Conservation (phyloP, 257 asterid species). For the Solanum chmielewskii region DNA sequence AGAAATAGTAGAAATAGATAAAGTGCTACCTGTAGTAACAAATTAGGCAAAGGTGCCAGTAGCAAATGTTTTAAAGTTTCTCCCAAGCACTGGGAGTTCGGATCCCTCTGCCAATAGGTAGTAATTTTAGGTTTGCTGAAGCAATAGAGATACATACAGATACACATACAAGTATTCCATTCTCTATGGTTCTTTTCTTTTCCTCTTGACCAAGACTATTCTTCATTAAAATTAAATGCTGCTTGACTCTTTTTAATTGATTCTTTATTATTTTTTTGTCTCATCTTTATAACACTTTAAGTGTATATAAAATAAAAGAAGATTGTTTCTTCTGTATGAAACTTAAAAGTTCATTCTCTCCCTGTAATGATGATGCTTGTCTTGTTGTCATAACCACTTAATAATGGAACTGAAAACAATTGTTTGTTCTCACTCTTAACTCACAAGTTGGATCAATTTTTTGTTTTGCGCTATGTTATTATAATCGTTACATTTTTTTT, state of each 20-base stretch:
- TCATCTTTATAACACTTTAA: background rate
- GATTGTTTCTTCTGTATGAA: background rate
- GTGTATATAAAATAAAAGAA: background rate
- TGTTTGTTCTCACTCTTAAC: background rate
- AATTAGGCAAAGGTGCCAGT: background rate
- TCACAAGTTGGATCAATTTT: background rate
- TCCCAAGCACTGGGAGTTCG: background rate
- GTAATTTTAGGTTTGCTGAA: background rate
- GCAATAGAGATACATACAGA: background rate
- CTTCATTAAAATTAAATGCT: background rate
- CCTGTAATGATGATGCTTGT: background rate
- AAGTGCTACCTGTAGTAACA: background rate
- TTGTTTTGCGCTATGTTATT: background rate
- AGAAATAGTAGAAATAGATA: background rate
- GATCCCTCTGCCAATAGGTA: background rate
- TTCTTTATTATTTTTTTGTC: background rate
- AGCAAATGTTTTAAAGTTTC: background rate
- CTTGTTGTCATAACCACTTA: background rate
- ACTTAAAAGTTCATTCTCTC: background rate
- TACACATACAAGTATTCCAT: background rate
- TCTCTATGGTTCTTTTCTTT: background rate
- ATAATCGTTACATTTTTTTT: background rate
- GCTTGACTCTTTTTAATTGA: background rate
- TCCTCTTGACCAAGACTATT: background rate
- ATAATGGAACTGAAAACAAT: background rate